Conservation (phyloP, 345 rosid species). For the Ricinus communis region DNA sequence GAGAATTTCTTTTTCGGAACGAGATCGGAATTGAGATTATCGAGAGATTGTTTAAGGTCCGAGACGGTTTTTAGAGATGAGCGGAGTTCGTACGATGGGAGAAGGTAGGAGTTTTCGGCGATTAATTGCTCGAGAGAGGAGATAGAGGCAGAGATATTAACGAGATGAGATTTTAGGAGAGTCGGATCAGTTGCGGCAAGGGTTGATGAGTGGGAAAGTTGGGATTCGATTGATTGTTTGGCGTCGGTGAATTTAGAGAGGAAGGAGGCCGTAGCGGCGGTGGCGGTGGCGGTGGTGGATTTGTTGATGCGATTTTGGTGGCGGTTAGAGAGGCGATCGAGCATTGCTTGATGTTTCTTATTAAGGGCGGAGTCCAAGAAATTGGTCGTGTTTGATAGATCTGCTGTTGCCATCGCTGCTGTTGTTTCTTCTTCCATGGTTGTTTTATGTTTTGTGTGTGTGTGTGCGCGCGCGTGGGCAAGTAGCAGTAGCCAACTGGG, state of each 20-base stretch:
- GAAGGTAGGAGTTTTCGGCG: slow-evolving; percentile 67
- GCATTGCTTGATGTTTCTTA: slow-evolving; percentile 73
- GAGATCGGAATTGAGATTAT: slow-evolving; percentile 42
- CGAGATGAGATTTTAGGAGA: slow-evolving; percentile 45
- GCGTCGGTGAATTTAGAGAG: slow-evolving; percentile 58
- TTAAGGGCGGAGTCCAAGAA: slow-evolving; percentile 16
- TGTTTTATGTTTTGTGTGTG: too few species aligned
- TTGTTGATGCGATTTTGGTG: slow-evolving; percentile 55
- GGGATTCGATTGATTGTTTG: slow-evolving; percentile 53
- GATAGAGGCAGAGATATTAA: slow-evolving; percentile 55
- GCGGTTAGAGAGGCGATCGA: slow-evolving; percentile 75
- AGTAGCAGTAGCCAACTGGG: not conserved
- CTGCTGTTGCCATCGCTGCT: not conserved
- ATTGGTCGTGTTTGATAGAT: not conserved
- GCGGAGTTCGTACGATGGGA: slow-evolving; percentile 79
- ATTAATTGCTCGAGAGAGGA: slow-evolving; percentile 67
- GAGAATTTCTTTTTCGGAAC: slow-evolving; percentile 75
- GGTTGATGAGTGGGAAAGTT: slow-evolving; percentile 32
- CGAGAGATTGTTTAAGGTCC: slow-evolving; percentile 64
- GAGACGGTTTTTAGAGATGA: slow-evolving; percentile 65
- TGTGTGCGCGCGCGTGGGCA: too few species aligned
- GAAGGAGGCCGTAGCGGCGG: slow-evolving; percentile 57
- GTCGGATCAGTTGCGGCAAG: slow-evolving; percentile 38
- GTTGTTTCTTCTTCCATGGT: slow-evolving; percentile 21
- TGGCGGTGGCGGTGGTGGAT: slow-evolving; percentile 36